Percentiles rank a stretch among this genome's conserved stretches.
phyloP scores from a whole-genome alignment of 768 basidiomycete genomes.

The Boletus tylopilopsis region DNA sequence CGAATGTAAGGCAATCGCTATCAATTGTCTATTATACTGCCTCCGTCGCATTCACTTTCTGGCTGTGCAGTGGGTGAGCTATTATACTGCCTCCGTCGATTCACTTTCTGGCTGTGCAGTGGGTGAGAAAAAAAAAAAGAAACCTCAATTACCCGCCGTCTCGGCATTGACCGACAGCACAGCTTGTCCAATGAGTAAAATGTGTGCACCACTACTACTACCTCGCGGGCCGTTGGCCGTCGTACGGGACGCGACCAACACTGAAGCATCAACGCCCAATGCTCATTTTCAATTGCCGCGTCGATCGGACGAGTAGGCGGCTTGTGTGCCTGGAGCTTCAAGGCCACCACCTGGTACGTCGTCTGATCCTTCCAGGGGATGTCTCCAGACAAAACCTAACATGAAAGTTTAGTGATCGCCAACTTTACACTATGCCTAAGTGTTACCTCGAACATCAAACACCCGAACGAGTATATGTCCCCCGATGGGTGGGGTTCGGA shows the following conservation, averaged over 20 bases:
- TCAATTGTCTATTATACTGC: too few species aligned
- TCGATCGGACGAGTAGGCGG: not conserved
- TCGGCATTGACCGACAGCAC: too few species aligned
- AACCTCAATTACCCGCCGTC: too few species aligned
- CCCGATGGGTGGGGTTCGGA: not conserved
- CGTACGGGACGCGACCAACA: not conserved
- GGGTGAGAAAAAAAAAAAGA: too few species aligned
- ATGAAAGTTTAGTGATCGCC: not conserved
- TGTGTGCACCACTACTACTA: not conserved
- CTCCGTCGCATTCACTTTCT: too few species aligned
- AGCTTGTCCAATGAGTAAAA: constrained; percentile 1
- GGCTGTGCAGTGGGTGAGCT: too few species aligned
- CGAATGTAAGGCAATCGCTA: too few species aligned
- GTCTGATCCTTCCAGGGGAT: constrained; percentile 6
- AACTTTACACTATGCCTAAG: not conserved
- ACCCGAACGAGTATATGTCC: constrained; percentile 3
- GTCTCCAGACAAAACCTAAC: constrained; percentile 2
- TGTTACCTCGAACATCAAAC: constrained; percentile 2
- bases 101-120: too few species aligned
- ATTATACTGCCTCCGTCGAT: too few species aligned
- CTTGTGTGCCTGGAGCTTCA: not conserved
- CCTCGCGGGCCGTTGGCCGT: not conserved
- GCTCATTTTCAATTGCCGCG: not conserved
- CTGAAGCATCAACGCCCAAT: constrained; percentile 2
- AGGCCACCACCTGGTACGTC: not conserved